Evolutionary conservation across 1,139 yeast genomes (phyloP), one percentile per base, ranked within the genome.

Genomic region (Suhomyces chickasaworum): DNA sequence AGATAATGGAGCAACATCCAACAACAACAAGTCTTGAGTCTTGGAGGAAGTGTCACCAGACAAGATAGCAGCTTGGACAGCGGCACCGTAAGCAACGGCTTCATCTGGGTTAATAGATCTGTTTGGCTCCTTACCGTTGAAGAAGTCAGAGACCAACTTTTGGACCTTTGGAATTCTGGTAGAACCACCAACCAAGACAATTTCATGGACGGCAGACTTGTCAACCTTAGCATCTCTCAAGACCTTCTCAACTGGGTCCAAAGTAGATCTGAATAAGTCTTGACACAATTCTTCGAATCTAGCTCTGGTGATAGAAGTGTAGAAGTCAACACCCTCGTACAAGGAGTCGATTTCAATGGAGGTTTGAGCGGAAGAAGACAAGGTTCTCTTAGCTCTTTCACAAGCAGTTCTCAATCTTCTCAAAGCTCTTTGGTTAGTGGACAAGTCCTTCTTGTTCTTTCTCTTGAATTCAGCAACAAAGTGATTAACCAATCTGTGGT

Each of bases 1-100:
- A 57, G 97, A 89, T 69, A 90, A 83, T 71, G 98, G 97, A 85
- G 88, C 87, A 63, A 83, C 96, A 80, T 87, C 96, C 71, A 88
- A 81, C 64, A 88, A 81, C 65, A 88, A 81, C 68, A 87, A 77
- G 70, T 87, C 95, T 78, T 87, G 91, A 59, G 95, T 81, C 76
- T 81, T 81, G 48, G 90, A 82, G 50, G 87, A 82, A 48, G 91
- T 83, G 71, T 87, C 95, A 77, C 96, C 96, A 52, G 95, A 83
- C 62, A 89, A 80, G 66, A 89, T 89, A 60, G 97, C 95, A 61
- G 95, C 95, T 78, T 88, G 93, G 55, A 81, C 84, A 48, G 75
- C 75, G 44, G 75, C 75, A 61, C 75, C 75, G 59, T 70, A 70
- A 43, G 75, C 75, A 55, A 70, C 74, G 48, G 75, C 73, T 61